phyloP scores from a whole-genome alignment of 257 asterid genomes.

The Nicotiana otophora region DNA sequence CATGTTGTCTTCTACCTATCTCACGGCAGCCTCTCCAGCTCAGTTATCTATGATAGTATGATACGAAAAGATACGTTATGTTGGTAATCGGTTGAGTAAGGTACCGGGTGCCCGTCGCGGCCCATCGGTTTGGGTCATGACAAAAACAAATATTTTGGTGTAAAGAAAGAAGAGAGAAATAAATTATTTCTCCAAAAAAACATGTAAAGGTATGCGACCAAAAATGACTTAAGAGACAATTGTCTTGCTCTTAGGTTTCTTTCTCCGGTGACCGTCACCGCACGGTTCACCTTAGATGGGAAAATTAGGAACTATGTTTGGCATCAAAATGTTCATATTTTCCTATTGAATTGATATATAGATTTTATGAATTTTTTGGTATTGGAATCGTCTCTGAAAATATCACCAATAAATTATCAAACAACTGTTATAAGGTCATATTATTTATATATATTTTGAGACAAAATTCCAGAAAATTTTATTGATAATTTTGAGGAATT shows the following conservation, averaged over 20 bases:
- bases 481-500: slow-evolving; percentile 17
- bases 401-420: background rate
- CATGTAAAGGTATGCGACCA: background rate
- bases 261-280: background rate
- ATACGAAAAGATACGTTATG: too few relatives aligned
- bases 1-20: too few relatives aligned
- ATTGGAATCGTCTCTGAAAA: background rate
- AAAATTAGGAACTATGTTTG: background rate
- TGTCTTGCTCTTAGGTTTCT: background rate
- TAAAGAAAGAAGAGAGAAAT: too few relatives aligned
- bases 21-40: too few relatives aligned
- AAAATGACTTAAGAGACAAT: background rate
- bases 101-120: too few relatives aligned
- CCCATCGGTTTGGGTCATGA: too few relatives aligned
- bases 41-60: too few relatives aligned
- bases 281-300: background rate
- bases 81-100: too few relatives aligned
- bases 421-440: background rate
- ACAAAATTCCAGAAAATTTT: background rate
- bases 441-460: too few relatives aligned
- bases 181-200: background rate
- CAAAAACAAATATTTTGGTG: background rate
- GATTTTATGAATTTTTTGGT: background rate
- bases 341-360: background rate
- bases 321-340: background rate